Percentiles rank a stretch among this genome's conserved stretches.
phyloP scores from a whole-genome alignment of 2,329 filamentous ascomycete species.

The Neopestalotiopsis sp. region DNA sequence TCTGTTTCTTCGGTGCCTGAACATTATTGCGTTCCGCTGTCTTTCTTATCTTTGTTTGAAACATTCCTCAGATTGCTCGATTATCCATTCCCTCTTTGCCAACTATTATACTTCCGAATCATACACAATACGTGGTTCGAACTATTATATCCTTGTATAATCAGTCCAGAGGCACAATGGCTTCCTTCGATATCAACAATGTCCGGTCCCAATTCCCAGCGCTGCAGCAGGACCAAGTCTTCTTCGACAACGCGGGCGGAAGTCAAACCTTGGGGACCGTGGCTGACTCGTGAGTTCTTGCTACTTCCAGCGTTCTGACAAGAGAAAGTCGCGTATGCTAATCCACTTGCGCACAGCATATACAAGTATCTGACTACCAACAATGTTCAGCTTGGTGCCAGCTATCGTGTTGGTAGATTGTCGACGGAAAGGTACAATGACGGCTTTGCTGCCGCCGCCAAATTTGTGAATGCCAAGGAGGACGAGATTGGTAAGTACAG shows the following conservation, averaged over 20 bases:
- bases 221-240: constrained; percentile 69
- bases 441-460: constrained; percentile 69
- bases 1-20: not conserved
- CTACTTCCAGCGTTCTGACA: not conserved
- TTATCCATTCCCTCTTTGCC: not conserved
- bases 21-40: not conserved
- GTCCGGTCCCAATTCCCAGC: constrained; percentile 72
- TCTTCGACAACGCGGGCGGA: constrained; percentile 80
- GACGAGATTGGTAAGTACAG: constrained; percentile 65
- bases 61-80: not conserved
- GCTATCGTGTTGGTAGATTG: constrained; percentile 64
- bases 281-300: constrained; percentile 62
- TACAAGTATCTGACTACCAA: constrained; percentile 68
- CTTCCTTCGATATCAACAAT: constrained; percentile 58
- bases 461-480: constrained; percentile 70
- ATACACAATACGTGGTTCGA: not conserved
- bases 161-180: constrained; percentile 24
- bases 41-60: not conserved
- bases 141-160: not conserved
- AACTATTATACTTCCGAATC: not conserved
- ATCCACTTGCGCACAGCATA: constrained; percentile 52
- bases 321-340: not conserved
- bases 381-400: constrained; percentile 79
- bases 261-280: constrained; percentile 73
- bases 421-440: constrained; percentile 65